Conservation (phyloP, 768 basidiomycete species). For the Boletus coccyginus region DNA sequence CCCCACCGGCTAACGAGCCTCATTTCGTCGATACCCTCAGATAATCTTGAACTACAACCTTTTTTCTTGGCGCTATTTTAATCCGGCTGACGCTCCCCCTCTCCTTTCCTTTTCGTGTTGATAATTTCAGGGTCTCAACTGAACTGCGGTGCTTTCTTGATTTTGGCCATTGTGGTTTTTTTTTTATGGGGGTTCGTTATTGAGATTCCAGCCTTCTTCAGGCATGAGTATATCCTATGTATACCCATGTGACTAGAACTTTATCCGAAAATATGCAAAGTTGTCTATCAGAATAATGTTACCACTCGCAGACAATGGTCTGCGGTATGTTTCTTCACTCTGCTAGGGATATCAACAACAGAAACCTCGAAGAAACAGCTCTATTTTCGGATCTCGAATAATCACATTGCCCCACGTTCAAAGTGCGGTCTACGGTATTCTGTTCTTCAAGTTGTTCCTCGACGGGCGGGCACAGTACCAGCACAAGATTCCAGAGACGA, state of each 20-base stretch:
- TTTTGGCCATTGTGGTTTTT: not conserved
- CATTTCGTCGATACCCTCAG: slow-evolving; percentile 34
- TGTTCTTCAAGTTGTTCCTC: too few species aligned
- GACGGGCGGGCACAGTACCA: too few species aligned
- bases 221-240: not conserved
- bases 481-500: too few species aligned
- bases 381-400: too few species aligned
- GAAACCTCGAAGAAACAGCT: too few species aligned
- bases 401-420: too few species aligned
- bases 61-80: not conserved
- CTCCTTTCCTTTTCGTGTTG: not conserved
- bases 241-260: not conserved
- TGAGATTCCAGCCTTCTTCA: not conserved
- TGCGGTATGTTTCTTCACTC: too few species aligned
- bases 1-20: slow-evolving; percentile 35
- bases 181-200: not conserved
- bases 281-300: too few species aligned
- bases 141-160: not conserved
- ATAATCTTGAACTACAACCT: not conserved
- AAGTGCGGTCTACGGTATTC: too few species aligned
- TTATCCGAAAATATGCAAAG: not conserved
- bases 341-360: too few species aligned
- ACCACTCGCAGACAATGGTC: too few species aligned
- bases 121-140: not conserved
- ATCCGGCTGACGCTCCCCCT: not conserved